These are phyloP conservation scores for Tulasnella sp. DNA, from an alignment of 768 basidiomycete genomes.

Conservation along the genomic window DNA sequence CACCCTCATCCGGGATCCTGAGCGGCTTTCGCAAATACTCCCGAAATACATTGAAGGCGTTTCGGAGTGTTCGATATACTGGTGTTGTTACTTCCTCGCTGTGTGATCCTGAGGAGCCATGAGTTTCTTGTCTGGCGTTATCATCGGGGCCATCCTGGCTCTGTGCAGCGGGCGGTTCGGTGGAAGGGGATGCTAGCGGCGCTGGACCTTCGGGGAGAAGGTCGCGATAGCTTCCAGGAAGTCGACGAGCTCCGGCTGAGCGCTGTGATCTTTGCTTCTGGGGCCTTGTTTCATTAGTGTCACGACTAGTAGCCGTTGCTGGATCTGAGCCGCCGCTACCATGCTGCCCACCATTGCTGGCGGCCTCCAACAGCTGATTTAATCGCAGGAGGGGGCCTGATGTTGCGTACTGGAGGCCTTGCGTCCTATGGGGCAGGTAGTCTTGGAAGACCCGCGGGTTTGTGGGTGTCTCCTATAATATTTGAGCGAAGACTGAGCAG, in stretches of 20 bases:
- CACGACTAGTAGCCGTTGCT: no score
- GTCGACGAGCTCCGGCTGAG: neutral
- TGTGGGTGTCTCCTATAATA: neutral
- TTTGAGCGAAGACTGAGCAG: neutral
- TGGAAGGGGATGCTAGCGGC: neutral
- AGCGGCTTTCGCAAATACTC: neutral
- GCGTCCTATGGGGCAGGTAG: neutral
- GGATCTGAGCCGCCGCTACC: no score
- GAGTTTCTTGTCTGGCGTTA: neutral
- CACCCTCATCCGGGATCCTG: neutral
- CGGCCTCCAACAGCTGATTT: no score
- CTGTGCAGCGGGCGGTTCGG: neutral
- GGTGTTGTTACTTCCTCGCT: neutral
- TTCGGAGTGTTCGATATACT: neutral
- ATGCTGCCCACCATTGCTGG: no score
- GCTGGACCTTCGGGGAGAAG: neutral
- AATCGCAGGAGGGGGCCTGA: neutral
- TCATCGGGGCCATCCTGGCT: neutral
- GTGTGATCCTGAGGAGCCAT: neutral
- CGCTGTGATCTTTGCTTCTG: neutral
- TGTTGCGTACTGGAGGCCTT: neutral
- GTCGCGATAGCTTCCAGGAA: neutral
- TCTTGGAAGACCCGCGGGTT: neutral
- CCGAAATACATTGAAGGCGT: constrained; percentile 4
- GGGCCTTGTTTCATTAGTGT: no score